These are phyloP conservation scores for Rhododendron henanense DNA, from an alignment of 148 eudicot genomes.

Conservation along the genomic window DNA sequence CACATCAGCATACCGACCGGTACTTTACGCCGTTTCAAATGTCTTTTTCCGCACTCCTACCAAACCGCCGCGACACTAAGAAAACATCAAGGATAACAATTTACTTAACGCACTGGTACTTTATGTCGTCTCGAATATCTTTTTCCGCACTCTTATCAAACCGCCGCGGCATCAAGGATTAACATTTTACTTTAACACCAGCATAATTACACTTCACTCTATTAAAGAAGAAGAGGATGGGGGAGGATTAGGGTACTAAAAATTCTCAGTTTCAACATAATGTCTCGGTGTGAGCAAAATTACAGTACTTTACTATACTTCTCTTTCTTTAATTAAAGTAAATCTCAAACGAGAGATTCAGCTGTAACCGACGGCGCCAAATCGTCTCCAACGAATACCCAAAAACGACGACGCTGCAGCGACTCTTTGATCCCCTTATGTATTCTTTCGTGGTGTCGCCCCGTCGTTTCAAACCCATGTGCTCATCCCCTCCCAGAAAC, in stretches of 20 bases:
- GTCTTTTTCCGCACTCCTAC: too few relatives aligned
- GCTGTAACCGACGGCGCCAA: conserved; percentile 6
- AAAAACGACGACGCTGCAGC: neutral
- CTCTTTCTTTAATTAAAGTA: too few relatives aligned
- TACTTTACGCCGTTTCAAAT: too few relatives aligned
- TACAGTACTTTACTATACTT: too few relatives aligned
- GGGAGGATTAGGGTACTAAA: too few relatives aligned
- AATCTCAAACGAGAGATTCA: neutral
- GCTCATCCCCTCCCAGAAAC: neutral
- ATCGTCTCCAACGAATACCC: neutral
- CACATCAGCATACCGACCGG: neutral
- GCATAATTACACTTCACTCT: neutral
- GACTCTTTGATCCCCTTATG: neutral
- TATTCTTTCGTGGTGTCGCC: neutral
- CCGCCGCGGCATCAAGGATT: too few relatives aligned
- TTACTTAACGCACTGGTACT: too few relatives aligned
- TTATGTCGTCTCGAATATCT: too few relatives aligned
- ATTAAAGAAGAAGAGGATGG: neutral
- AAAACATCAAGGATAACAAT: too few relatives aligned
- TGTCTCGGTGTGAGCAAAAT: neutral
- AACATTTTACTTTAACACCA: too few relatives aligned
- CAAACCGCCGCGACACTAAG: too few relatives aligned
- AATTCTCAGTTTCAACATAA: neutral
- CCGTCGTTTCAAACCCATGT: neutral
- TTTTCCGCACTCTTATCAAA: too few relatives aligned